phyloP scores from a whole-genome alignment of 164 flowering plant species.

The Magnolia kwangsiensis region DNA sequence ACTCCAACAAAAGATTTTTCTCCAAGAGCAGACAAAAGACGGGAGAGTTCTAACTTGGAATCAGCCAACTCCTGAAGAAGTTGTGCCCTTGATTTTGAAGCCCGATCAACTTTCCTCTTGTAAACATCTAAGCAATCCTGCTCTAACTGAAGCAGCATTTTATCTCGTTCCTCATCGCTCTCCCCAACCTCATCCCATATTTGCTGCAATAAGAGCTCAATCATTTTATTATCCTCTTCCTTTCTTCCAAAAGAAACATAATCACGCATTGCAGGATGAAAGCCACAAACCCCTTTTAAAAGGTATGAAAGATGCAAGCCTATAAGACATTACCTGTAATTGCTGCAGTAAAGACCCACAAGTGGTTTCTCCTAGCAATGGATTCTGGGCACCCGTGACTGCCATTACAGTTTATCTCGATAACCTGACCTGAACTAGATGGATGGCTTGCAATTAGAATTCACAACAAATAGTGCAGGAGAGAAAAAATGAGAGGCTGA shows the following conservation, averaged over 20 bases:
- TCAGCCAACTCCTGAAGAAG: conserved; percentile 84
- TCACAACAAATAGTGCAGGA: background rate
- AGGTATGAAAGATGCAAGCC: background rate
- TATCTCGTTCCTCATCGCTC: conserved; percentile 82
- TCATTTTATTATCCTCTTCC: background rate
- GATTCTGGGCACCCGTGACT: conserved; percentile 55
- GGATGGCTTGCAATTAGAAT: background rate
- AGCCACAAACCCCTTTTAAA: background rate
- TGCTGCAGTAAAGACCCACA: conserved; percentile 83
- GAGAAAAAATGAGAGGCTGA: background rate
- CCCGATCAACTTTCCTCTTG: conserved; percentile 86
- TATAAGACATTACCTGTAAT: conserved; percentile 49
- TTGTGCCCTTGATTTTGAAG: conserved; percentile 74
- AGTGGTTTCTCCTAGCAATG: conserved; percentile 66
- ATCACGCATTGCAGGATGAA: background rate
- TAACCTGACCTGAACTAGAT: too few species aligned
- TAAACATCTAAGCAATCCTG: conserved; percentile 96
- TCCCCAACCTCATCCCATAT: conserved; percentile 99
- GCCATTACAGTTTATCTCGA: conserved; percentile 45
- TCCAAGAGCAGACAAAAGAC: conserved; percentile 75
- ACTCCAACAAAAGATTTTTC: conserved; percentile 61
- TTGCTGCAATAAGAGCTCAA: conserved; percentile 43
- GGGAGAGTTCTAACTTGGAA: conserved; percentile 65
- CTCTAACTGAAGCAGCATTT: conserved; percentile 88
- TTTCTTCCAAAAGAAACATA: background rate